Percentiles rank a stretch among this genome's conserved stretches.
These are phyloP conservation scores for Acanthamoeba triangularis DNA, from an alignment of 208 protist species.

Conservation along the genomic window DNA sequence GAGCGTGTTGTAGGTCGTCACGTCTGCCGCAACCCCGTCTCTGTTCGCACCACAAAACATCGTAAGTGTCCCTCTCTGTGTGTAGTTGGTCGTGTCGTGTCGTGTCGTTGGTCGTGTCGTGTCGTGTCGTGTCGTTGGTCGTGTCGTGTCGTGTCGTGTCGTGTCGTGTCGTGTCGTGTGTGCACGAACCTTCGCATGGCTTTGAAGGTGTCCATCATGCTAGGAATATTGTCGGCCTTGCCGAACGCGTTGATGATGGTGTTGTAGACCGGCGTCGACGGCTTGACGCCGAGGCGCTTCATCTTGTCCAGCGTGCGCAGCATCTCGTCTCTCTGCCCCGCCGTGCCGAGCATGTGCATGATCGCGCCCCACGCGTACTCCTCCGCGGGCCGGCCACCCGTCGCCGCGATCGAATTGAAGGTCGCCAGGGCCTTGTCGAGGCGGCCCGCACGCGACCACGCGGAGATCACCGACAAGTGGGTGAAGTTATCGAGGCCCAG, in stretches of 20 bases:
- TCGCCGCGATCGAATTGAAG: neutral
- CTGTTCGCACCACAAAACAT: neutral
- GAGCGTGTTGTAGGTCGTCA: slow-evolving; percentile 21
- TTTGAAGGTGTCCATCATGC: slow-evolving; percentile 42
- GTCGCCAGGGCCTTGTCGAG: neutral
- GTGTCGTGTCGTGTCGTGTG: neutral
- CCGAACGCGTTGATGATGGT: slow-evolving; percentile 46
- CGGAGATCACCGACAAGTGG: neutral
- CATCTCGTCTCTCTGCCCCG: neutral
- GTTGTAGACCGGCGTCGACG: neutral
- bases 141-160: no score
- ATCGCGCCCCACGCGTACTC: neutral
- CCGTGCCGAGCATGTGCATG: neutral
- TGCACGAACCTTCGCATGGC: slow-evolving; percentile 11
- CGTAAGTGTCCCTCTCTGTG: neutral
- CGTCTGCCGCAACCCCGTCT: neutral
- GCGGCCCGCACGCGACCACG: neutral
- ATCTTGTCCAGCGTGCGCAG: slow-evolving; percentile 2
- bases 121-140: no score
- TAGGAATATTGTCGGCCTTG: neutral
- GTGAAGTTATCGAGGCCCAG: neutral
- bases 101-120: no score
- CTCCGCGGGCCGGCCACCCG: neutral
- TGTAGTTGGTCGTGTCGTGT: no score
- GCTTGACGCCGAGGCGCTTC: neutral